Base-by-base conservation (phyloP, 768 basidiomycete species). In the Tulasnella sp. region DNA sequence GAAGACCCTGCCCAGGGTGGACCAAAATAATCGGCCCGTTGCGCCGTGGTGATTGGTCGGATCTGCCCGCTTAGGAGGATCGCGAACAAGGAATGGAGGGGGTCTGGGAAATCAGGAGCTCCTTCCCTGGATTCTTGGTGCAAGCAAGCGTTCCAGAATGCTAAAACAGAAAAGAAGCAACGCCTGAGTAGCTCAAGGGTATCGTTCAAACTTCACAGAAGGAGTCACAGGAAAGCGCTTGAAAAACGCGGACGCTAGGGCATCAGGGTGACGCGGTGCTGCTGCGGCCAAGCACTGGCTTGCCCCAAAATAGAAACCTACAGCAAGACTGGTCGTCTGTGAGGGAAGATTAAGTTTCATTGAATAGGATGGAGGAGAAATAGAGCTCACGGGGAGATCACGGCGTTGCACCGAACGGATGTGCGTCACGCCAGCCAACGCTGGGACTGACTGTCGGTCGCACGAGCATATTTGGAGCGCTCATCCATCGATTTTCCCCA, bases 71-170 rank as follows among this genome's bases (percentile, higher is more conserved):
- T n/a, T 13, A 26, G 26, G 32, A 18, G 61, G 61, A 4, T 26
- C 61, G 26, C 3, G 10, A 11, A n/a, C 57, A 29, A 13, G n/a
- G 20, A 16, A 13, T 35, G 5, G 26, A 18, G 61, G 16, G 32
- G 32, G 29, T 67, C 61, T 67, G 61, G 61, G 61, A 67, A 67
- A 67, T 67, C 51, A n/a, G 51, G 20, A n/a, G 23, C n/a, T 67
- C 61, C 1, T 29, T 67, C 5, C 61, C 61, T 67, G 5, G 61
- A 29, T 67, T 67, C 61, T 67, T 67, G 5, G 51, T 9, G 23
- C 51, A 51, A 51, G 23, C n/a, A 48, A 48, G 35, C 46, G 16
- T 48, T 48, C 46, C 46, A 6, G 16, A 20, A 6, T 51, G n/a
- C 51, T 10, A 51, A 51, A 51, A 23, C 1, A 51, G 51, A 51